Base-by-base conservation (phyloP, 1,139 yeast genomes). In the Saccharomyces hybrid region DNA sequence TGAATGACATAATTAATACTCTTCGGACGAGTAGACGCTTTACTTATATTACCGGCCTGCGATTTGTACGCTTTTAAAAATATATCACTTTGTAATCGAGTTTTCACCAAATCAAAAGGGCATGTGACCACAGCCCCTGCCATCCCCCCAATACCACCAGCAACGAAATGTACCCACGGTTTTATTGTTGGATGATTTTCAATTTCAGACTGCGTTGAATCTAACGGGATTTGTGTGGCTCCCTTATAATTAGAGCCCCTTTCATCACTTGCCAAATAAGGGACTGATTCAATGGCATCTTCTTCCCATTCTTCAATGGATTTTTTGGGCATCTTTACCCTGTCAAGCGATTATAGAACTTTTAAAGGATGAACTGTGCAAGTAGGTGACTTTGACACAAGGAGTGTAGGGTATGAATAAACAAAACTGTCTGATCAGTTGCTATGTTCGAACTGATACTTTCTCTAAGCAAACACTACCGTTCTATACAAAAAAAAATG, bases 101-200 rank as follows among this genome's bases (percentile, higher is more conserved):
- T 95, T 68, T 95, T 95, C 50, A 95, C 96, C 53, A 95, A 97
- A 72, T 95, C 99, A 58, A 95, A 79, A 0, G 99, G 99, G 63
- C 96, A 86, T 0, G 99, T 95, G 54, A 84, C 84, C 2, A 91
- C 74, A 1, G 99, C 97, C 14, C 99, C 99, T 19, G 95, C 88
- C 96, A 93, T 93, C 8, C 99, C 99, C 38, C 98, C 99, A 27
- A 88, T 65, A 44, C 98, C 99, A 46, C 99, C 99, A n/a, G 99
- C 97, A n/a, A 91, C 88, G 68, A 91, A 93, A 72, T 91, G 97
- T 6, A 91, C 89, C 97, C 97, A 91, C 53, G 95, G 95, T 62
- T 80, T 81, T 2, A 84, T 82, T 29, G 62, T 48, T 59, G 71
- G 52, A 65, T 57, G 61, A 8, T 44, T 51, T 52, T 58, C 61